These are phyloP conservation scores for Naganishia kalamii DNA, from an alignment of 768 basidiomycete species.

Conservation along the genomic window DNA sequence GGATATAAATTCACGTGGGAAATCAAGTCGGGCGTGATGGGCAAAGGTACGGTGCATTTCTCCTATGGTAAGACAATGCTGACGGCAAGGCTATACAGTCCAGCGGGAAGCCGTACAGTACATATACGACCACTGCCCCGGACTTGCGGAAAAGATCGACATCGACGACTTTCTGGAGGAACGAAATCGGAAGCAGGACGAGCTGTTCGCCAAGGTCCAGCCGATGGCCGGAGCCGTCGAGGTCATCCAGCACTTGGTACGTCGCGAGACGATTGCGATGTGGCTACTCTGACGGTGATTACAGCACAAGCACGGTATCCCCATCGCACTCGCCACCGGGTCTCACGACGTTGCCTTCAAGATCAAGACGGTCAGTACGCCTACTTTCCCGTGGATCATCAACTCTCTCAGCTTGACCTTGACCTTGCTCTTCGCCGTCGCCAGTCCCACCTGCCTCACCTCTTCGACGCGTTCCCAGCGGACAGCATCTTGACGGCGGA, in stretches of 20 bases:
- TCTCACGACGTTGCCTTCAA: slow-evolving; percentile 31
- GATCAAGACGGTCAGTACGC: slow-evolving; percentile 36
- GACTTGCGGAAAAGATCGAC: slow-evolving; percentile 33
- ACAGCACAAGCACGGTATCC: slow-evolving; percentile 40
- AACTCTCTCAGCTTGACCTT: neutral
- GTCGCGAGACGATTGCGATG: slow-evolving; percentile 14
- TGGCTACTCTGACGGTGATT: neutral
- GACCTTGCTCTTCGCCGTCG: neutral
- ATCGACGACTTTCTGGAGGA: slow-evolving; percentile 38
- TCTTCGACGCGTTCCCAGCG: slow-evolving; percentile 40
- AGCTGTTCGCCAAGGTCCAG: slow-evolving; percentile 34
- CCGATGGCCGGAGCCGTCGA: slow-evolving; percentile 40
- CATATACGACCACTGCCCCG: slow-evolving; percentile 34
- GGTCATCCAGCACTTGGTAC: slow-evolving; percentile 38
- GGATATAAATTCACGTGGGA: slow-evolving; percentile 42
- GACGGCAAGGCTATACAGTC: slow-evolving; percentile 11
- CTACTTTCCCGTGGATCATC: neutral
- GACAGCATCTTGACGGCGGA: slow-evolving; percentile 41
- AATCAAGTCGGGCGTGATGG: slow-evolving; percentile 44
- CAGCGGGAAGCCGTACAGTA: slow-evolving; percentile 31
- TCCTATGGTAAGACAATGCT: neutral
- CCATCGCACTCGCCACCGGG: slow-evolving; percentile 43
- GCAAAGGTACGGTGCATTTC: slow-evolving; percentile 34
- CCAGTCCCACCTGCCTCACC: slow-evolving; percentile 41
- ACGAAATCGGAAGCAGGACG: slow-evolving; percentile 35